Conservation (phyloP, 2,329 filamentous ascomycete genomes). For the Dactylellina cionopaga region DNA sequence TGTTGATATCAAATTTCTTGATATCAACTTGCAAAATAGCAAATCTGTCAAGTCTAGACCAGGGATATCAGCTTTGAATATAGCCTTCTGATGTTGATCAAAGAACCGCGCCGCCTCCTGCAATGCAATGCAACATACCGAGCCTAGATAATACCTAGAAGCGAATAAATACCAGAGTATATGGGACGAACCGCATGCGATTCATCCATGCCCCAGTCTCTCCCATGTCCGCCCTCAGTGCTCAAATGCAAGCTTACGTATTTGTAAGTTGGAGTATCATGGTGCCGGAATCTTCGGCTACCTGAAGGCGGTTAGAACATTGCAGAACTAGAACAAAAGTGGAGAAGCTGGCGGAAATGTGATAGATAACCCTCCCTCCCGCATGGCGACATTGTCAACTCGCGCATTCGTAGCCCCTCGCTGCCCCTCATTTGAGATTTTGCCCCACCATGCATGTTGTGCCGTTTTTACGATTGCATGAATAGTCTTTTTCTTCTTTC, state of each 20-base stretch:
- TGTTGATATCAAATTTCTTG: not conserved
- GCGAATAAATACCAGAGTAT: not conserved
- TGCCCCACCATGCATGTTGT: not conserved
- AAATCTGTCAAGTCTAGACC: not conserved
- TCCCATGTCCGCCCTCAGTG: not conserved
- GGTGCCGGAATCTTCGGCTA: not conserved
- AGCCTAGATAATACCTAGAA: not conserved
- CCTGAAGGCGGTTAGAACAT: not conserved
- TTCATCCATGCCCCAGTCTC: too few species aligned
- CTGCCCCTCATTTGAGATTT: conserved; percentile 8
- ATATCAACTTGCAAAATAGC: not conserved
- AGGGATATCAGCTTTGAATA: not conserved
- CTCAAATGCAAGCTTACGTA: not conserved
- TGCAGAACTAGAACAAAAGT: not conserved
- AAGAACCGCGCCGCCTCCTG: conserved; percentile 6
- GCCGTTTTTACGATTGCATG: too few species aligned
- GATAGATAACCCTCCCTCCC: not conserved
- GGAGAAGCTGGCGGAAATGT: not conserved
- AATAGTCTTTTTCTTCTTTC: too few species aligned
- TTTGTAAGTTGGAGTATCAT: not conserved
- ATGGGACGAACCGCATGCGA: too few species aligned
- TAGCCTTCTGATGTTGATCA: not conserved
- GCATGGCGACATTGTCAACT: conserved; percentile 31
- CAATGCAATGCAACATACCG: conserved; percentile 32
- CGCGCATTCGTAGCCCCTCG: conserved; percentile 6